Percentiles rank a stretch among this genome's conserved stretches.
Conservation (phyloP, 2,329 filamentous ascomycete genomes). For the Lasiodiplodia hormozganensis region DNA sequence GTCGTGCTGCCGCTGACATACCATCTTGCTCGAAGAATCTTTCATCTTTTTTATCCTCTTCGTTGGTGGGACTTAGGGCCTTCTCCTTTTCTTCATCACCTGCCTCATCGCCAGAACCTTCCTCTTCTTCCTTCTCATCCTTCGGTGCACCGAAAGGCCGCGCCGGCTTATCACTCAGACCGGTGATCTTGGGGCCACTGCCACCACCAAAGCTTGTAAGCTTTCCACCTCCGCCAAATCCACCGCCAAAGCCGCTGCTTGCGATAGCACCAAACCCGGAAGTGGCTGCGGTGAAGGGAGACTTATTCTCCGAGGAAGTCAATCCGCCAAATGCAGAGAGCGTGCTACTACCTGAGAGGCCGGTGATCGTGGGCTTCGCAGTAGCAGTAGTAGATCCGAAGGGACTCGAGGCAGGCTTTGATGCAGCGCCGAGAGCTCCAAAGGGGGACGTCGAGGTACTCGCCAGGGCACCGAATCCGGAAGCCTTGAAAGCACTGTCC, state of each 20-base stretch:
- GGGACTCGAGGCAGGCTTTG: slow-evolving; percentile 43
- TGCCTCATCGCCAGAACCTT: slow-evolving; percentile 58
- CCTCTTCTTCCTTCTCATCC: slow-evolving; percentile 65
- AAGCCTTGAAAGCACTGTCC: slow-evolving; percentile 58
- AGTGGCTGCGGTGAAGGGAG: slow-evolving; percentile 29
- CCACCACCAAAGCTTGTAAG: slow-evolving; percentile 75
- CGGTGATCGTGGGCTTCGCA: slow-evolving; percentile 36
- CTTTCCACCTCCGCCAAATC: slow-evolving; percentile 51
- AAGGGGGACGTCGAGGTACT: slow-evolving; percentile 47
- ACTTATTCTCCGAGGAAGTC: slow-evolving; percentile 24
- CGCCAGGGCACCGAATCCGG: slow-evolving; percentile 54
- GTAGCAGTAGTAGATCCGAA: slow-evolving; percentile 36
- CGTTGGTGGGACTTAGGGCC: slow-evolving; percentile 30
- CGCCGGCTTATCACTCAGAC: slow-evolving; percentile 64
- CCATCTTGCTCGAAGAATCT: slow-evolving; percentile 68
- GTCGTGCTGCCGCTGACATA: slow-evolving; percentile 52
- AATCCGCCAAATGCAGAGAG: slow-evolving; percentile 46
- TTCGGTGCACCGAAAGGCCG: slow-evolving; percentile 81
- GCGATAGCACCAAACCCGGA: slow-evolving; percentile 28
- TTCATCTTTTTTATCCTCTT: slow-evolving; percentile 66
- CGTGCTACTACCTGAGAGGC: slow-evolving; percentile 24
- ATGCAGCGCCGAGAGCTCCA: slow-evolving; percentile 41
- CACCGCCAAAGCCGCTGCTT: slow-evolving; percentile 49
- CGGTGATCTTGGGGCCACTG: slow-evolving; percentile 54
- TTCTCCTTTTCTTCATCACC: slow-evolving; percentile 46